Evolutionary conservation across 2,329 filamentous ascomycete genomes (phyloP).

Genomic region (Plectosphaerella sp.): DNA sequence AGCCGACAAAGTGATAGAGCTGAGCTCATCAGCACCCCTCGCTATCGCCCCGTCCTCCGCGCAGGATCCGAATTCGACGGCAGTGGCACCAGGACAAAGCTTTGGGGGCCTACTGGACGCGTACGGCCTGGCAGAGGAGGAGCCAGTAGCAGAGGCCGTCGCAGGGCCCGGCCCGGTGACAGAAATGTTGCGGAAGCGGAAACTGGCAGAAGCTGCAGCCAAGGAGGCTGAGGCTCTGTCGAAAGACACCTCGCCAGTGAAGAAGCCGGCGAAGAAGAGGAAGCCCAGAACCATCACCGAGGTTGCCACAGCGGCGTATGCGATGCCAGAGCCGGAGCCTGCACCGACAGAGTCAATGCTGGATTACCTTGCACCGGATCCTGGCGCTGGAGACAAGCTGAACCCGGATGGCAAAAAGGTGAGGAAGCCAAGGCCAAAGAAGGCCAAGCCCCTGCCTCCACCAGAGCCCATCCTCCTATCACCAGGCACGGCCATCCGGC

Average conservation of each 20-base stretch:
- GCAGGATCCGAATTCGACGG: constrained; percentile 7
- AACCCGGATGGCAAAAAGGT: constrained; percentile 25
- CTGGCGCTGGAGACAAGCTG: constrained; percentile 19
- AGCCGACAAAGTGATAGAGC: constrained; percentile 24
- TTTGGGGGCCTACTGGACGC: constrained; percentile 40
- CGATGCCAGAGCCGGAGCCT: constrained; percentile 27
- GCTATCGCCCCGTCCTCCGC: constrained; percentile 24
- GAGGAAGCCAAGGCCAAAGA: constrained; percentile 26
- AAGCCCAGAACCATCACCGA: constrained; percentile 75
- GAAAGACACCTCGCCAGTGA: constrained; percentile 12
- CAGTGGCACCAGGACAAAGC: constrained; percentile 18
- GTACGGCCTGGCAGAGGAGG: constrained; percentile 25
- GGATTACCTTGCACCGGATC: constrained; percentile 34
- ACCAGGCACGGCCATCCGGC: constrained; percentile 61
- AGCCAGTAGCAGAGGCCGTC: constrained; percentile 12
- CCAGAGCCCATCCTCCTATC: constrained; percentile 57
- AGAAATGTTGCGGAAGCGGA: constrained; percentile 46
- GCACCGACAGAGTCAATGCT: constrained; percentile 29
- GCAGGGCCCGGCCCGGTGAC: neutral
- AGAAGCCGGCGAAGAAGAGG: constrained; percentile 51
- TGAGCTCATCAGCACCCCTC: constrained; percentile 26
- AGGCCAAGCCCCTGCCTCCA: constrained; percentile 29
- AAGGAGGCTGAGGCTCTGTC: constrained; percentile 3
- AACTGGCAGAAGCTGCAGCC: constrained; percentile 46
- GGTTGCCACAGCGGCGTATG: constrained; percentile 68